These are phyloP conservation scores for Paraconiothyrium sp. DNA, from an alignment of 2,329 filamentous ascomycete genomes.

Conservation along the genomic window DNA sequence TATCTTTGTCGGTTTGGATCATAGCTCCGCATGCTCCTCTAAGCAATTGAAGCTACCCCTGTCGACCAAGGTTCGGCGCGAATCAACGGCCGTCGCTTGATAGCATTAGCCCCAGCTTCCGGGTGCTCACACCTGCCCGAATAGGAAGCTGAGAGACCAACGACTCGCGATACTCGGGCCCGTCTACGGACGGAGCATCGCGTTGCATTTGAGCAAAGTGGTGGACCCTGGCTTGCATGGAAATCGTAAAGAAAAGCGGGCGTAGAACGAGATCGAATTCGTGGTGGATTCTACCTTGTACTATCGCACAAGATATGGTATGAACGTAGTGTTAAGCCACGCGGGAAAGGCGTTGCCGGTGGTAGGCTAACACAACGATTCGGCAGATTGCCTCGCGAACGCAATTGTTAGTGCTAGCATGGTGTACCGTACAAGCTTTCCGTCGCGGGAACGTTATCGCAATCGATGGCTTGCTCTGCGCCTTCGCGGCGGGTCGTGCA, in stretches of 20 bases:
- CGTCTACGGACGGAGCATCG: not conserved
- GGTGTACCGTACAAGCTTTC: not conserved
- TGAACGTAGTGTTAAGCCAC: not conserved
- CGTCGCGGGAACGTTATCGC: conserved; percentile 1
- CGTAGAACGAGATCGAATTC: not conserved
- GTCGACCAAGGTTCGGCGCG: not conserved
- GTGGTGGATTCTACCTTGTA: not conserved
- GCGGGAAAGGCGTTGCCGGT: not conserved
- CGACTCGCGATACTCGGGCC: conserved; percentile 1
- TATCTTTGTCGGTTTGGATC: conserved; percentile 9
- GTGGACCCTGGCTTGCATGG: not conserved
- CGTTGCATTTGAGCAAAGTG: not conserved
- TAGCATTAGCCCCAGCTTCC: conserved; percentile 8
- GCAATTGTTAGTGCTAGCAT: not conserved
- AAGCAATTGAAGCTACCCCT: conserved; percentile 11
- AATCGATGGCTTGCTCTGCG: not conserved
- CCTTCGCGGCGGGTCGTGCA: not conserved
- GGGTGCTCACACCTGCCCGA: conserved; percentile 8
- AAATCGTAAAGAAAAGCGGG: not conserved
- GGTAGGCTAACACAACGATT: not conserved
- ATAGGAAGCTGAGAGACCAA: conserved; percentile 16
- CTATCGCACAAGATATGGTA: not conserved
- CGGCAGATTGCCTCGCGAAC: not conserved
- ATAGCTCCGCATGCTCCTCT: conserved; percentile 10
- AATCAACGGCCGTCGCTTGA: conserved; percentile 13